Evolutionary conservation across 176 grass and related monocot species (phyloP).

Genomic region (Cenchrus purpureus): DNA sequence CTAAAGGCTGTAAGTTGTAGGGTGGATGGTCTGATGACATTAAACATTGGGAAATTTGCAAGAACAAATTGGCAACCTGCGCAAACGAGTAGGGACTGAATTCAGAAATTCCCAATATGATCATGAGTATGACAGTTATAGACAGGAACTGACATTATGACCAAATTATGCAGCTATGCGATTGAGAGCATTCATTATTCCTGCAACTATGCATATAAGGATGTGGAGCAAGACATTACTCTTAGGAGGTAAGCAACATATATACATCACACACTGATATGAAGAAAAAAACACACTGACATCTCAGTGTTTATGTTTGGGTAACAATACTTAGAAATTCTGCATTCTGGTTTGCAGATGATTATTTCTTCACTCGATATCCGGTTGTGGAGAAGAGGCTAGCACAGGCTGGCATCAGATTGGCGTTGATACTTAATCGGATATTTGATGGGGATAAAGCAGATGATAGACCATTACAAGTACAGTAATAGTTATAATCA

Average conservation of each 20-base stretch:
- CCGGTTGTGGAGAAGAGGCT: constrained; percentile 84
- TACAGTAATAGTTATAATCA: constrained; percentile 44
- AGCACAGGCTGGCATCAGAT: constrained; percentile 80
- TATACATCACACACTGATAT: not conserved
- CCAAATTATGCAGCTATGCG: constrained; percentile 60
- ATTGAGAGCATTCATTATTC: constrained; percentile 77
- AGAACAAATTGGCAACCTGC: constrained; percentile 70
- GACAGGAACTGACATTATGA: not conserved
- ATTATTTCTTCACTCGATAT: constrained; percentile 87
- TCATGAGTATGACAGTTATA: not conserved
- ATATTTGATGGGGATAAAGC: constrained; percentile 68
- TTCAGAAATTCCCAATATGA: not conserved
- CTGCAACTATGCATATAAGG: constrained; percentile 90
- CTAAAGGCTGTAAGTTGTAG: constrained; percentile 41
- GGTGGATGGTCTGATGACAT: constrained; percentile 75
- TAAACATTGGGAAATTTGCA: constrained; percentile 66
- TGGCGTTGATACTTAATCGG: constrained; percentile 75
- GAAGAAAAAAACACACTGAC: not conserved
- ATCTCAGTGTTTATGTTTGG: not conserved
- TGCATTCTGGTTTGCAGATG: constrained; percentile 59
- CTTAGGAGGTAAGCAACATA: constrained; percentile 57
- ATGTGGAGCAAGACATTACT: constrained; percentile 75
- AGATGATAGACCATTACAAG: constrained; percentile 35
- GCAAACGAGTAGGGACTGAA: constrained; percentile 66
- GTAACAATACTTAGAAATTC: not conserved